Evolutionary conservation across 225 moss, liverwort and hornwort species (phyloP).

Genomic region (Polytrichum formosum): DNA sequence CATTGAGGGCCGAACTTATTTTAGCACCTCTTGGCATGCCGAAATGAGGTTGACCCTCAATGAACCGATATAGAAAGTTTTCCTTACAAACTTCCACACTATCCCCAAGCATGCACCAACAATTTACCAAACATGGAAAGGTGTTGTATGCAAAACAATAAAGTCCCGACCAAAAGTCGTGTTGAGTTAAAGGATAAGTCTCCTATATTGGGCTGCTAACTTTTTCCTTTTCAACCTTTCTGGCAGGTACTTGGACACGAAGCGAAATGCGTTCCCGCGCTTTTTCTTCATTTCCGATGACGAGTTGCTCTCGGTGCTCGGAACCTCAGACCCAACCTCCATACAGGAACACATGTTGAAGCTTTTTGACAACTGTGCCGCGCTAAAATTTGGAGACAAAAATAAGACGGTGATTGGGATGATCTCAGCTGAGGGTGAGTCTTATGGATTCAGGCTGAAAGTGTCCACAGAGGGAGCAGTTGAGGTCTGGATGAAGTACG

Average conservation of each 20-base stretch:
- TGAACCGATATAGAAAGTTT: no score
- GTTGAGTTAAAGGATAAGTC: no score
- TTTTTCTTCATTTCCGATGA: conserved; percentile 94
- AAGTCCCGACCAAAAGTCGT: no score
- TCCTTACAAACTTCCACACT: no score
- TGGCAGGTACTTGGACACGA: conserved; percentile 78
- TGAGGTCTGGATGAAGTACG: conserved; percentile 78
- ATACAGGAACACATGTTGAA: conserved; percentile 94
- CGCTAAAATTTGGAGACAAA: conserved; percentile 70
- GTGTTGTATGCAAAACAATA: no score
- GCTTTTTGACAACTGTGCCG: conserved; percentile 79
- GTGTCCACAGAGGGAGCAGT: conserved; percentile 63
- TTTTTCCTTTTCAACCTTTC: not conserved
- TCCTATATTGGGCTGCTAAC: no score
- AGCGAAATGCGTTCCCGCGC: conserved; percentile 73
- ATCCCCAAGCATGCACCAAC: no score
- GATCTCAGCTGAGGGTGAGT: conserved; percentile 62
- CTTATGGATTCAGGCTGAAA: conserved; percentile 45
- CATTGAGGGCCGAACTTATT: no score
- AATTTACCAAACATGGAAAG: no score
- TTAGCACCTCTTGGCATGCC: no score
- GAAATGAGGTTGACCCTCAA: no score
- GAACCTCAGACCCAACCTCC: conserved; percentile 73
- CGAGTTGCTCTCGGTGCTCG: conserved; percentile 73
- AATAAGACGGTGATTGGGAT: conserved; percentile 66